phyloP scores from a whole-genome alignment of 1,139 yeast species.

The Magnusiomyces clavatus region DNA sequence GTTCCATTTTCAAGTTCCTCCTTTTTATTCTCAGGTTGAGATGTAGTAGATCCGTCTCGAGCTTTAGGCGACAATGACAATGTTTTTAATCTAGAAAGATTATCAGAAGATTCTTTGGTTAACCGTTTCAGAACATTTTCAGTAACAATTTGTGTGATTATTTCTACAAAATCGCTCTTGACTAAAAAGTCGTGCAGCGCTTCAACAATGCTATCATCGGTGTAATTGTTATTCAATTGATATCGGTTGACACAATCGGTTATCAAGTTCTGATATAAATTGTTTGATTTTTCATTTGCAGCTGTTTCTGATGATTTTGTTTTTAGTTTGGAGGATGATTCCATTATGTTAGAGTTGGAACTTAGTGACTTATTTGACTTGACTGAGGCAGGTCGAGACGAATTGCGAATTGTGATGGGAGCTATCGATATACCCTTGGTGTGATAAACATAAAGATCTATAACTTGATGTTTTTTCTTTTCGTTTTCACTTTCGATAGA shows the following conservation, averaged over 20 bases:
- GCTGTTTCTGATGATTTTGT: neutral
- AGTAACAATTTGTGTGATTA: neutral
- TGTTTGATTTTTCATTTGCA: neutral
- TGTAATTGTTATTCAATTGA: too few species aligned
- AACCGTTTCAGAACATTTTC: neutral
- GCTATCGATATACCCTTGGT: neutral
- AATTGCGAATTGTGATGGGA: neutral
- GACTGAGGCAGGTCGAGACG: too few species aligned
- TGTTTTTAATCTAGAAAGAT: neutral
- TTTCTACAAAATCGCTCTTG: neutral
- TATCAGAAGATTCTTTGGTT: neutral
- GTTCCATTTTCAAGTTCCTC: neutral
- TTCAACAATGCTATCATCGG: too few species aligned
- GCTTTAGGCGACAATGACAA: neutral
- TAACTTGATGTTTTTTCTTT: neutral
- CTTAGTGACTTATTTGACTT: too few species aligned
- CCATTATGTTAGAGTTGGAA: too few species aligned
- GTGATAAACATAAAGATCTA: neutral
- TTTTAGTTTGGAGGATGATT: too few species aligned
- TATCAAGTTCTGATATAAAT: too few species aligned
- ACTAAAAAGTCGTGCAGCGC: neutral
- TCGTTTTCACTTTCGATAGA: neutral
- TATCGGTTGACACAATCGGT: too few species aligned
- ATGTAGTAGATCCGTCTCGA: neutral
- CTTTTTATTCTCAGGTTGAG: neutral